These are phyloP conservation scores for Eimeria necatrix DNA, from an alignment of 169 alveolate genomes.

Conservation along the genomic window DNA sequence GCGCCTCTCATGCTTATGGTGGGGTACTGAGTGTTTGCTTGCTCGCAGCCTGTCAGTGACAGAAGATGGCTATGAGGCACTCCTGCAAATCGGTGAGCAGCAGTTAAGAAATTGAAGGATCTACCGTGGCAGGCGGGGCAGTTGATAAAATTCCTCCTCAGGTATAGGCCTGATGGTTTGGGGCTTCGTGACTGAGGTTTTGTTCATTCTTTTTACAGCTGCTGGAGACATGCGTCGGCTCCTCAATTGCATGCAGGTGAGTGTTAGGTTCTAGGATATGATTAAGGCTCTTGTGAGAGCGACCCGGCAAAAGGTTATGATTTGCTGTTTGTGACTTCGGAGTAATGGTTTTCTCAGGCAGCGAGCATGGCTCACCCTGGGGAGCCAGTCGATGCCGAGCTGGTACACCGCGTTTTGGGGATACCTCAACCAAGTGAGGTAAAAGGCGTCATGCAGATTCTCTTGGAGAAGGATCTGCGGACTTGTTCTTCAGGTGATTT, in stretches of 20 bases:
- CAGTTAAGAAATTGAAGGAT: constrained; percentile 83
- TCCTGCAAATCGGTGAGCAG: constrained; percentile 92
- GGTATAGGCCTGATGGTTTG: constrained; percentile 85
- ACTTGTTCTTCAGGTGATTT: constrained; percentile 36
- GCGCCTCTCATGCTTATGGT: not conserved
- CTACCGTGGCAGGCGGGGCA: not conserved
- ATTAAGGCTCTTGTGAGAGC: not conserved
- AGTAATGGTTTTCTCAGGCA: constrained; percentile 36
- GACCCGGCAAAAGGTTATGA: not conserved
- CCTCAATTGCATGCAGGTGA: constrained; percentile 95
- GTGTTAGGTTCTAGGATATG: not conserved
- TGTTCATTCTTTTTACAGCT: constrained; percentile 87
- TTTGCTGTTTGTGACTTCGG: not conserved
- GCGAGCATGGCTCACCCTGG: constrained; percentile 77
- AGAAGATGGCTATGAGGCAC: constrained; percentile 92
- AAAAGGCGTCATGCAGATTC: constrained; percentile 30
- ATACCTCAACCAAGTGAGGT: constrained; percentile 77
- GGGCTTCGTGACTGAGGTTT: constrained; percentile 93
- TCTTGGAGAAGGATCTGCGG: constrained; percentile 39
- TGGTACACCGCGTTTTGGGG: constrained; percentile 77
- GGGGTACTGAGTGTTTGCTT: not conserved
- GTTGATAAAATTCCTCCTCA: not conserved
- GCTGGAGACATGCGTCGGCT: constrained; percentile 99
- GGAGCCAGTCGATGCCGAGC: constrained; percentile 63
- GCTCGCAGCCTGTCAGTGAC: constrained; percentile 87